Percentiles rank a stretch among this genome's conserved stretches.
phyloP scores from a whole-genome alignment of 108 stramenopile genomes.

The Nitzschia sp. region DNA sequence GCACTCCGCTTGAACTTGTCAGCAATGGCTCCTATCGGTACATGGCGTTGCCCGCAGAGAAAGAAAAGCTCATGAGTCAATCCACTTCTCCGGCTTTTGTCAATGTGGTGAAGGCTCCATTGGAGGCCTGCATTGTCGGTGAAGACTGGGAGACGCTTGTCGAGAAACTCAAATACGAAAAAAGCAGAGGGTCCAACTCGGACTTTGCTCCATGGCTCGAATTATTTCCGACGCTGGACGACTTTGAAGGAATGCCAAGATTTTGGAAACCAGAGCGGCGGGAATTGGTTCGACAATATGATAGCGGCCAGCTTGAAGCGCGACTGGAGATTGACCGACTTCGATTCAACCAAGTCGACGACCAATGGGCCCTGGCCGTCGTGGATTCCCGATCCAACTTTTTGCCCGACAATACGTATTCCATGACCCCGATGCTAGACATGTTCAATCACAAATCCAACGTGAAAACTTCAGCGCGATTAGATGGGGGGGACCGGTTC shows the following conservation, averaged over 20 bases:
- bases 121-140: slow-evolving; percentile 64
- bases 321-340: slow-evolving; percentile 46
- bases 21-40: slow-evolving; percentile 46
- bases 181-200: slow-evolving; percentile 50
- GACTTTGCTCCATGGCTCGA: slow-evolving; percentile 51
- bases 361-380: slow-evolving; percentile 77
- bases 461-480: slow-evolving; percentile 40
- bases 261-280: slow-evolving; percentile 70
- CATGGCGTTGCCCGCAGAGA: slow-evolving; percentile 31
- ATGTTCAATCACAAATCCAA: slow-evolving; percentile 77
- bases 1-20: slow-evolving; percentile 54
- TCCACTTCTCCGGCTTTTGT: slow-evolving; percentile 12
- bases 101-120: slow-evolving; percentile 49
- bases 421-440: slow-evolving; percentile 75
- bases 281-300: slow-evolving; percentile 43
- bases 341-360: slow-evolving; percentile 25
- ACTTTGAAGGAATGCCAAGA: slow-evolving; percentile 56
- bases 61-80: slow-evolving; percentile 20
- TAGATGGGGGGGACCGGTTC: slow-evolving; percentile 39
- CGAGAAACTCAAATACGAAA: slow-evolving; percentile 62
- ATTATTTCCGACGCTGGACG: slow-evolving; percentile 33
- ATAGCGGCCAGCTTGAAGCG: slow-evolving; percentile 66
- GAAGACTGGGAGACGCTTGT: slow-evolving; percentile 55
- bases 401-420: slow-evolving; percentile 59
- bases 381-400: slow-evolving; percentile 80